Evolutionary conservation across 176 grass and related monocot genomes (phyloP).

Genomic region (Triticum aestivum): IWGSC_CS_RefSeq_v2.1 NC_057812.1:15493418-15493917

Average conservation of each 20-base stretch:
- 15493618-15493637: background rate
- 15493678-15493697: background rate
- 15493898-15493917: background rate
- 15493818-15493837: background rate
- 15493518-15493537: background rate
- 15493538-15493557: background rate
- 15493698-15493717: background rate
- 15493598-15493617: no score
- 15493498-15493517: background rate
- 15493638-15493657: no score
- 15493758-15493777: background rate
- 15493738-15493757: background rate
- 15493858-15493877: fast-evolving
- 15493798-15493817: background rate
- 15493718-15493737: background rate
- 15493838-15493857: background rate
- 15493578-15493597: background rate
- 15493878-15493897: background rate
- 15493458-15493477: background rate
- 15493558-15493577: background rate
- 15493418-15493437: background rate
- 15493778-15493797: background rate
- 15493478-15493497: background rate
- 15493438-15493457: background rate
- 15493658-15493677: background rate